phyloP scores from a whole-genome alignment of 2,329 filamentous ascomycete species.

The Paraphaeosphaeria minitans region DNA sequence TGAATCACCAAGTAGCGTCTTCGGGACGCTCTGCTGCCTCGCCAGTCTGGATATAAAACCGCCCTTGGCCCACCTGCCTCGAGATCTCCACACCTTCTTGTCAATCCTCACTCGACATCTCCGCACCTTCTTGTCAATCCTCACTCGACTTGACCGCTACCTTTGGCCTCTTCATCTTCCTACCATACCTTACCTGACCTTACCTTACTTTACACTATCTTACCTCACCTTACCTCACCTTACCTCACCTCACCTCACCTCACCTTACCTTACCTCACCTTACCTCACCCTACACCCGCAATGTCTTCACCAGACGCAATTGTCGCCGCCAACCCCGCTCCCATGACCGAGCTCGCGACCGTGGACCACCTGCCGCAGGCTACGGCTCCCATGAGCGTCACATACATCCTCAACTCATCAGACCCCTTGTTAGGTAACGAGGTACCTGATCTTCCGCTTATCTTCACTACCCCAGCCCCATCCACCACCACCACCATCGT shows the following conservation, averaged over 20 bases:
- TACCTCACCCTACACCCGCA: neutral
- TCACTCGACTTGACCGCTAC: neutral
- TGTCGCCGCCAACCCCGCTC: conserved; percentile 3
- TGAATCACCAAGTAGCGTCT: conserved; percentile 1
- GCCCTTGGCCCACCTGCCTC: conserved; percentile 32
- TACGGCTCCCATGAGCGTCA: conserved; percentile 18
- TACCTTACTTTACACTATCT: neutral
- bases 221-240: neutral
- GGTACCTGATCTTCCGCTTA: neutral
- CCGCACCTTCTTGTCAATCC: conserved; percentile 9
- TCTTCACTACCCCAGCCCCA: neutral
- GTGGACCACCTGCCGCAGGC: conserved; percentile 17
- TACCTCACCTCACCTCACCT: too few relatives aligned
- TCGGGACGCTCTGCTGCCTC: conserved; percentile 1
- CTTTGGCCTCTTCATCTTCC: neutral
- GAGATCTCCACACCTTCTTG: conserved; percentile 24
- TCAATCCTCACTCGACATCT: conserved; percentile 5
- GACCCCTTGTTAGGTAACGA: neutral
- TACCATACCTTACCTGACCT: neutral
- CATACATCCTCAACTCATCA: conserved; percentile 23
- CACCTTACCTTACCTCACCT: too few relatives aligned
- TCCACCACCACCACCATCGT: neutral
- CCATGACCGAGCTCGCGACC: conserved; percentile 1
- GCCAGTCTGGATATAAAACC: conserved; percentile 20
- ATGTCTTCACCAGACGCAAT: conserved; percentile 14